Evolutionary conservation across 1,139 yeast genomes (phyloP), one percentile per base, ranked within the genome.

Genomic region (Nakaseomyces delphensis): DNA sequence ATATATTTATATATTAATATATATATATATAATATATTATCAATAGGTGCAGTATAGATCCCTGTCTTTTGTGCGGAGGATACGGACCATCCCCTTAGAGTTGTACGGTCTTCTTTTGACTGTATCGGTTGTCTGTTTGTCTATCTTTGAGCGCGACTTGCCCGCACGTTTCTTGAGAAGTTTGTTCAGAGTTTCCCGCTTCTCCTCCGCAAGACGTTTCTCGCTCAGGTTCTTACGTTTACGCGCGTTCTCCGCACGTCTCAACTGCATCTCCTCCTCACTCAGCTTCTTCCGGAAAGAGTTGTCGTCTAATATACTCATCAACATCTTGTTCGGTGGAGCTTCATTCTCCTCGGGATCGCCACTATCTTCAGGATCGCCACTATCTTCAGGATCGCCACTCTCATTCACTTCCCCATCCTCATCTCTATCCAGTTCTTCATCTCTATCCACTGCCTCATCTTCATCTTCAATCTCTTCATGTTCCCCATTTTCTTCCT

Each of bases 241-340:
- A 53, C 98, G 74, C 0, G 96, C 91, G 56, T 77, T 80, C 58
- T 91, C 98, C 1, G 94, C 89, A 49, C 87, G 79, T 35, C 87
- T 73, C 46, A 86, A 64, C 30, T 85, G 85, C 32, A 79, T 73
- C 62, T 89, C 95, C 59, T 91, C 96, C 45, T 81, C 96, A 0
- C 95, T 81, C 44, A 84, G 72, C 28, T 43, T 49, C 38, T 50
- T 52, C 16, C 48, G 45, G 13, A 48, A 41, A 7, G 48, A 38
- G 45, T 46, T 63, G 55, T 51, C 60, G 21, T 54, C 61, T 44
- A 55, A 43, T 10, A 54, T 47, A 30, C 50, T 54, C 41, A 47
- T 40, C 23, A 57, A 43, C 61, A 55, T 60, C 45, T 25, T 39
- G 36, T 37, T 39, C 43, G n/a, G n/a, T n/a, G n/a, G n/a, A n/a